A percentile compares a stretch with the other conserved stretches of the same genome.
phyloP scores from a whole-genome alignment of 495 filamentous ascomycete species.

The Neurospora sp. region DNA sequence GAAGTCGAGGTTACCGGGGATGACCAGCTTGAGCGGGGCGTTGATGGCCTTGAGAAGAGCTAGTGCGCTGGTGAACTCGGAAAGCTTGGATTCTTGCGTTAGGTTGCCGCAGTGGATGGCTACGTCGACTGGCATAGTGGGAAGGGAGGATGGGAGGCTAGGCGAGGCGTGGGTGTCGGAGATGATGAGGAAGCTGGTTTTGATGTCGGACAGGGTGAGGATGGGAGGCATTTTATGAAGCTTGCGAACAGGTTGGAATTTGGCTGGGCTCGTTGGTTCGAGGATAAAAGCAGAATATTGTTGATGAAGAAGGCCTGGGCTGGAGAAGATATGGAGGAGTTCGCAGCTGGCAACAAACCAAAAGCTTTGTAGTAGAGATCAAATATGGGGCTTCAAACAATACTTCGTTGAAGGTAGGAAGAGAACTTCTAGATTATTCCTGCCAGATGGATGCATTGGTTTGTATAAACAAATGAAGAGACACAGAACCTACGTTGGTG shows the following conservation, averaged over 20 bases:
- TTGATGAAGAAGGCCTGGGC: background rate
- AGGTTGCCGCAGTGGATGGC: conserved; percentile 61
- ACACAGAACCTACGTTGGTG: background rate
- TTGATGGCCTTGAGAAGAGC: conserved; percentile 38
- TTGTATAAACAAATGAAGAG: background rate
- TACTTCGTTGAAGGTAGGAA: background rate
- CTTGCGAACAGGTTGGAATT: background rate
- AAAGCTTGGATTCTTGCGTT: conserved; percentile 44
- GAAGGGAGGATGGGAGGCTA: background rate
- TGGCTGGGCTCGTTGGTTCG: background rate
- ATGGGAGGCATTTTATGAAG: conserved; percentile 8
- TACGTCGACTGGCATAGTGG: conserved; percentile 36
- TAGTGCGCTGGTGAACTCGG: conserved; percentile 42
- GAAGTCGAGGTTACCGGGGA: conserved; percentile 67
- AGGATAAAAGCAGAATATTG: background rate
- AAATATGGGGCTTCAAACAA: background rate
- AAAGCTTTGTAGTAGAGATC: background rate
- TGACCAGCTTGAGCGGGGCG: conserved; percentile 59
- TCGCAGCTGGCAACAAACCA: background rate
- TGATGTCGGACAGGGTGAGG: background rate
- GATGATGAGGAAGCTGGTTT: conserved; percentile 39
- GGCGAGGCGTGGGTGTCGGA: conserved; percentile 45
- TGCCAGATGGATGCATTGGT: background rate
- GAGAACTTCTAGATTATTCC: background rate
- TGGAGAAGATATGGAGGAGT: background rate